Conservation (phyloP, 1,284 basidiomycete genomes). For the Apiotrichum gamsii region DNA sequence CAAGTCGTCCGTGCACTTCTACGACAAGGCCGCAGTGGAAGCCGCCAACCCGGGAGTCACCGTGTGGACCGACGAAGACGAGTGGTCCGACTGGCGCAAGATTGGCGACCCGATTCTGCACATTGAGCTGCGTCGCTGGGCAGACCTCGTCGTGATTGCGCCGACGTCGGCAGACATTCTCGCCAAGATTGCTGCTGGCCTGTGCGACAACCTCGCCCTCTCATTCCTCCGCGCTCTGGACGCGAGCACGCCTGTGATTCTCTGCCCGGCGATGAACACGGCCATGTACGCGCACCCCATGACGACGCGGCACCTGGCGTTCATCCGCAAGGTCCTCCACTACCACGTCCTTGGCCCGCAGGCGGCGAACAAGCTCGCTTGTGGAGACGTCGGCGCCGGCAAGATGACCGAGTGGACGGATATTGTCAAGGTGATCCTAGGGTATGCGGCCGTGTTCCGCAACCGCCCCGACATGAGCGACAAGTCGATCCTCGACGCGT, state of each 20-base stretch:
- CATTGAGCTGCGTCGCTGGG: constrained; percentile 93
- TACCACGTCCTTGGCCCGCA: constrained; percentile 77
- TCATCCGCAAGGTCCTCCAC: constrained; percentile 65
- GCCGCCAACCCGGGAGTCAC: constrained; percentile 49
- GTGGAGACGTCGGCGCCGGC: constrained; percentile 82
- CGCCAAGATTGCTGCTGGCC: constrained; percentile 79
- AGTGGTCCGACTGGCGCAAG: constrained; percentile 69
- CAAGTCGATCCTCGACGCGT: not conserved
- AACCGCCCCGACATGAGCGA: not conserved
- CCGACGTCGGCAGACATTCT: constrained; percentile 95
- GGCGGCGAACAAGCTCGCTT: constrained; percentile 58
- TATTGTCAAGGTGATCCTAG: constrained; percentile 39
- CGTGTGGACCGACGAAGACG: constrained; percentile 86
- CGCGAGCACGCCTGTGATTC: constrained; percentile 70
- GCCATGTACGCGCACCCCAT: constrained; percentile 95
- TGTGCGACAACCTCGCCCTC: constrained; percentile 86
- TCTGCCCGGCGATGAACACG: constrained; percentile 99
- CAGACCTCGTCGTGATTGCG: constrained; percentile 86
- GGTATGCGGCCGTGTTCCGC: constrained; percentile 17
- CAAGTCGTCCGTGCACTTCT: constrained; percentile 71
- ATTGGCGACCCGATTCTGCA: constrained; percentile 91
- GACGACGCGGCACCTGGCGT: constrained; percentile 69
- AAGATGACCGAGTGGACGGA: constrained; percentile 87
- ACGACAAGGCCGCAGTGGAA: constrained; percentile 54
- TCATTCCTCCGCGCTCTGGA: constrained; percentile 80